Conservation (phyloP, 768 basidiomycete genomes). For the Chalciporus pseudorubinellus region DNA sequence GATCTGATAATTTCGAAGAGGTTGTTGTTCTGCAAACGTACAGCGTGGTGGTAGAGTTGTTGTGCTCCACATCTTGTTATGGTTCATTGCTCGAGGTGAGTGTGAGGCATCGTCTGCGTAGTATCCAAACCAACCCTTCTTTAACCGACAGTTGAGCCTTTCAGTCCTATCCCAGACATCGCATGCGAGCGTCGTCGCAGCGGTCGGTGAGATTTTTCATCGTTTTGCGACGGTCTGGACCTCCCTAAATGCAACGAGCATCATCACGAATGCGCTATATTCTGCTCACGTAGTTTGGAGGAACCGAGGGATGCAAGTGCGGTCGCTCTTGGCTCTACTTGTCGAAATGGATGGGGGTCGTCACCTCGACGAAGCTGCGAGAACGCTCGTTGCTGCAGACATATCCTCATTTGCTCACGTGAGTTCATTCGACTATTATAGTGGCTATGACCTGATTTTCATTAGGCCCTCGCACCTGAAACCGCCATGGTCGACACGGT, state of each 20-base stretch:
- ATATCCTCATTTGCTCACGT: constrained; percentile 62
- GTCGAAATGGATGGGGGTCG: constrained; percentile 62
- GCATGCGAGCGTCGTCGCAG: constrained; percentile 51
- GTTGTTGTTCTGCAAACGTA: constrained; percentile 50
- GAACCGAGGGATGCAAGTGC: constrained; percentile 61
- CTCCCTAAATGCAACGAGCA: constrained; percentile 62
- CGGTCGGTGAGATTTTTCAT: constrained; percentile 69
- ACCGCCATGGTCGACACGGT: constrained; percentile 33
- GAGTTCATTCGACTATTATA: constrained; percentile 16
- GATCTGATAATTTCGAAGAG: constrained; percentile 33
- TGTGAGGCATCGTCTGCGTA: not conserved
- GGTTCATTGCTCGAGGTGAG: constrained; percentile 67
- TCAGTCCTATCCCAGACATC: constrained; percentile 52
- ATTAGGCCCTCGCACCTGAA: constrained; percentile 42
- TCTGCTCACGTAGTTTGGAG: constrained; percentile 63
- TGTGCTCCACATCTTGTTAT: constrained; percentile 63
- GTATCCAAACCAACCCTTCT: constrained; percentile 1
- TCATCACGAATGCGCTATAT: constrained; percentile 58
- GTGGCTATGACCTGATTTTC: not conserved
- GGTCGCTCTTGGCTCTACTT: constrained; percentile 59
- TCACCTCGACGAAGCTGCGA: constrained; percentile 52
- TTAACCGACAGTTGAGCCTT: constrained; percentile 46
- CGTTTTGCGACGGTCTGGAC: constrained; percentile 74
- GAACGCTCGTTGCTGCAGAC: constrained; percentile 60
- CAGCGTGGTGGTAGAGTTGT: constrained; percentile 54